Base-by-base conservation (phyloP, 768 basidiomycete species). In the Suillus bovinus region DNA sequence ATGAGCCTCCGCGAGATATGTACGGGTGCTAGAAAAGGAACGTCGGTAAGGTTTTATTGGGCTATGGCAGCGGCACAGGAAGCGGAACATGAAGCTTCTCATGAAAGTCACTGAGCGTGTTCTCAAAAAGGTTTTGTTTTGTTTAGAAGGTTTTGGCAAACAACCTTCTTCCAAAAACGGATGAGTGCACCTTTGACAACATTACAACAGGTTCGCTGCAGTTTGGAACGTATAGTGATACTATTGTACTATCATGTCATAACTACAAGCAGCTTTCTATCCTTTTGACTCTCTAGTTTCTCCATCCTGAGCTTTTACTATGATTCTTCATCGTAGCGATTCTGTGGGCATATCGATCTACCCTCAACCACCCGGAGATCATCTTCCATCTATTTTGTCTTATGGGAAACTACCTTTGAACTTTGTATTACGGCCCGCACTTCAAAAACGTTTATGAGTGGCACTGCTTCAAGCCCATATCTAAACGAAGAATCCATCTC, bases 11-110 rank as follows among this genome's bases (percentile, higher is more conserved):
- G 58, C 52, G 13, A 58, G 33, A 29, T 27, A 41, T 42, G 31
- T 53, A 13, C 68, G 65, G 60, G 38, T 59, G n/a, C 38, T 61
- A 1, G 38, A 58, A 36, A 61, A 31, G 24, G 33, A 61, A 22
- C 61, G 57, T 7, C 7, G 20, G 20, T 9, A 20, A 20, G 38
- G 36, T 34, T 58, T 61, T 31, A 61, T 17, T 41, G 58, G 29
- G 29, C 55, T 22, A 44, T 61, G 58, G 24, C n/a, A 60, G 13
- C 42, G 61, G 17, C 29, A 61, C 7, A 60, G 17, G n/a, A 60
- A 31, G 16, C 61, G 61, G 11, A 61, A 60, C 61, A 61, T 50
- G 27, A 20, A 50, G 47, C 17, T n/a, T n/a, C 27, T 49, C 47
- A 29, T 29, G 27, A 17, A 49, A 27, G 49, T 27, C 46, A 14